Evolutionary conservation across 345 rosid genomes (phyloP).

Genomic region (Lepidium didymum): DNA sequence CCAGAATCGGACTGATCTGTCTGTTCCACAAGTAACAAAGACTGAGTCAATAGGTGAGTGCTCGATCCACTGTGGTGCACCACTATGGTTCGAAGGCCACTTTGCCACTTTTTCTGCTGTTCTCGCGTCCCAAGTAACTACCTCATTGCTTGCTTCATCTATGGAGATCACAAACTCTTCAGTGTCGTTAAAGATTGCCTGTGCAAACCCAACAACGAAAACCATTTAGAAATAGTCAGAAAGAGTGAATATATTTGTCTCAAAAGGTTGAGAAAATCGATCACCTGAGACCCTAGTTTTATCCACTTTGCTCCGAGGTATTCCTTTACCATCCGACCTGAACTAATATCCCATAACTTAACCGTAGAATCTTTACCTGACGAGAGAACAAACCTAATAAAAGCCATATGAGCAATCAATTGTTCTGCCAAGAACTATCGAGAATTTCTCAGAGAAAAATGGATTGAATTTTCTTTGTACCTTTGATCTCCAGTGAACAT

Average conservation of each 20-base stretch:
- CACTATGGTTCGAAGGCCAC: constrained; percentile 67
- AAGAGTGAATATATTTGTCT: neutral
- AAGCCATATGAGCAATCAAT: neutral
- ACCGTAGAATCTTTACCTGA: constrained; percentile 72
- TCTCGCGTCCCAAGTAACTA: constrained; percentile 75
- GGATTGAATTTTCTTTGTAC: constrained; percentile 24
- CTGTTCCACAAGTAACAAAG: constrained; percentile 30
- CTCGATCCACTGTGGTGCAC: constrained; percentile 78
- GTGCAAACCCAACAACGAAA: constrained; percentile 2
- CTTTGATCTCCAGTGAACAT: constrained; percentile 75
- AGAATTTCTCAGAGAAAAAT: neutral
- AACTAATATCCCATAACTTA: constrained; percentile 78
- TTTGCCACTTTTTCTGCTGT: constrained; percentile 65
- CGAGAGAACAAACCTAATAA: constrained; percentile 68
- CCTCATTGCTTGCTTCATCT: constrained; percentile 37
- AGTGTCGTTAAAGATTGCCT: constrained; percentile 80
- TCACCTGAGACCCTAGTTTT: constrained; percentile 67
- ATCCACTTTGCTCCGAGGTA: constrained; percentile 63
- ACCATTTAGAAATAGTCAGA: neutral
- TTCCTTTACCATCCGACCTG: constrained; percentile 71
- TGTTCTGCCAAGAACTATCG: neutral
- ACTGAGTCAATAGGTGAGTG: constrained; percentile 59
- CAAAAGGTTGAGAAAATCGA: neutral
- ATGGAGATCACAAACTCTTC: constrained; percentile 72
- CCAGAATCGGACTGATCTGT: constrained; percentile 26